Conservation (phyloP, 2,329 filamentous ascomycete genomes). For the Stagonosporopsis tanaceti region DNA sequence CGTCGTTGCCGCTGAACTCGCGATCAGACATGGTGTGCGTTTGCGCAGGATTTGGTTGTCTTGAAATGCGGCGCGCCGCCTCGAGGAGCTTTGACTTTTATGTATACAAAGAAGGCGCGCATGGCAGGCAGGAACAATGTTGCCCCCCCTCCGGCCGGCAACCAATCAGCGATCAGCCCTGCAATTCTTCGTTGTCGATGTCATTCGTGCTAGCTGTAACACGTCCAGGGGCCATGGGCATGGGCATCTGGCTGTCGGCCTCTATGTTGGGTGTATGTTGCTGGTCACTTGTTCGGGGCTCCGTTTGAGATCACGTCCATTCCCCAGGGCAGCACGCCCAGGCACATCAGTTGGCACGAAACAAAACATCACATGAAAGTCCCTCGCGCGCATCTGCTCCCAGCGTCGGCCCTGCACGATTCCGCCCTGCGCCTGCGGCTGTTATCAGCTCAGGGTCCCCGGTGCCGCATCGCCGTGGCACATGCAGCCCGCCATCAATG, state of each 20-base stretch:
- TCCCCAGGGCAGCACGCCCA: conserved; percentile 7
- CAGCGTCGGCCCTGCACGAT: neutral
- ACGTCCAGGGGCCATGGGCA: conserved; percentile 4
- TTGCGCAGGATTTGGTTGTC: conserved; percentile 23
- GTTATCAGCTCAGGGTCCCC: conserved; percentile 17
- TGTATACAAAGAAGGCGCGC: conserved; percentile 14
- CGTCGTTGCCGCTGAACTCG: conserved; percentile 55
- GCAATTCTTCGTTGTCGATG: neutral
- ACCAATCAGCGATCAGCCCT: conserved; percentile 7
- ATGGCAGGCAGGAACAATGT: conserved; percentile 15
- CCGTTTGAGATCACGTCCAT: conserved; percentile 1
- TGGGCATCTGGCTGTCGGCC: conserved; percentile 10
- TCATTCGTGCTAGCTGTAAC: neutral
- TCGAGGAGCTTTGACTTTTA: conserved; percentile 17
- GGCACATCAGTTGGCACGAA: conserved; percentile 15
- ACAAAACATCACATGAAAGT: conserved; percentile 20
- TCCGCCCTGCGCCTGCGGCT: conserved; percentile 22
- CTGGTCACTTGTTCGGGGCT: conserved; percentile 7
- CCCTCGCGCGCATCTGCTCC: conserved; percentile 5
- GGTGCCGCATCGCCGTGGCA: conserved; percentile 22
- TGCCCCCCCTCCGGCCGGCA: conserved; percentile 8
- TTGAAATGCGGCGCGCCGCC: conserved; percentile 12
- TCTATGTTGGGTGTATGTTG: conserved; percentile 11
- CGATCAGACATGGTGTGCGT: conserved; percentile 51
- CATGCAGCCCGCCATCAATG: conserved; percentile 23